Evolutionary conservation across 1,139 yeast genomes (phyloP), one percentile per base, ranked within the genome.

Genomic region (Oligophagozyma castellii): DNA sequence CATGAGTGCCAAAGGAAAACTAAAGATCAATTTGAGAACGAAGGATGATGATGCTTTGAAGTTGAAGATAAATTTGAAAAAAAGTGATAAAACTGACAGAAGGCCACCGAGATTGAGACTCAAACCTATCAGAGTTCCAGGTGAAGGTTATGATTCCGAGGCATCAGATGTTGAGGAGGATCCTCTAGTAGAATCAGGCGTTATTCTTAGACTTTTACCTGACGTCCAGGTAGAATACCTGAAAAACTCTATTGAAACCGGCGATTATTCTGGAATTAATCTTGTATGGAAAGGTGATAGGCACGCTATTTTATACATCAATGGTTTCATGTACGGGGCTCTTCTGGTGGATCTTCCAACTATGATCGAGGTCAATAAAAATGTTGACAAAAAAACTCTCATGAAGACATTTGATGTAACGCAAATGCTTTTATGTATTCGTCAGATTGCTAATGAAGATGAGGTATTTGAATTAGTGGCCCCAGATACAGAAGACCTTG

Each of bases 81-180:
- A 46, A 30, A 43, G 42, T 12, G 30, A 34, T 8, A 31, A 28
- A 10, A 16, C 26, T 16, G 23, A 38, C 4, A 26, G 12, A n/a
- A 31, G 27, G 12, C 61, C 73, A 0, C 86, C 89, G 0, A 61
- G 73, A 26, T 73, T 83, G 31, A 59, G 92, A 37, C 73, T 86
- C 32, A 83, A 81, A 46, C 93, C 93, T 0, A 76, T 81, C 0
- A 59, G 93, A 40, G 66, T 78, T 6, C 93, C 94, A 0, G 95
- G 95, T 1, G 95, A 86, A 43, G 96, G 96, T 0, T 89, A 89
- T 53, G 98, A 89, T 49, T 79, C 95, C 1, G 98, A 89, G 46
- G 96, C 94, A 7, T 94, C 95, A 1, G 96, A 89, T 44, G 60
- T 83, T 25, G 98, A 89, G 51, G 95, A 84, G 35, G 96, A 89